Evolutionary conservation across 2,329 filamentous ascomycete genomes (phyloP).

Genomic region (Fulvia fulva): DNA sequence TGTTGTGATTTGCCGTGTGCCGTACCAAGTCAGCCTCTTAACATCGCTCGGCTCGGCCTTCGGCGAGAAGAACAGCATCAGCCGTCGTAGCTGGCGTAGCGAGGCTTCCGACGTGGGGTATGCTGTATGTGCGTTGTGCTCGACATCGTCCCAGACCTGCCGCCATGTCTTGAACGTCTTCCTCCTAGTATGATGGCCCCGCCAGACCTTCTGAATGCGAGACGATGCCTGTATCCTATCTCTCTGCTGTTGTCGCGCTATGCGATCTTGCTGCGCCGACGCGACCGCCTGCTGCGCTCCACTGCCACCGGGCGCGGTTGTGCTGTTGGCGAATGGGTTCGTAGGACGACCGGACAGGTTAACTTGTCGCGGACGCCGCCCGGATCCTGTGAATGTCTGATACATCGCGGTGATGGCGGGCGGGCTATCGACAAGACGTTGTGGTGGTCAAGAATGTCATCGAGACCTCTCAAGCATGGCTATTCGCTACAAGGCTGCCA

Average conservation of each 20-base stretch:
- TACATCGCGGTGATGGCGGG: conserved; percentile 64
- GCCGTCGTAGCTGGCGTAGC: conserved; percentile 38
- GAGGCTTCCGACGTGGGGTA: conserved; percentile 40
- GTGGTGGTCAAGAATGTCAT: background rate
- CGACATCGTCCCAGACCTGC: conserved; percentile 57
- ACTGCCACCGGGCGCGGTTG: conserved; percentile 48
- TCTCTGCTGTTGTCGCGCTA: conserved; percentile 74
- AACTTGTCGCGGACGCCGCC: conserved; percentile 81
- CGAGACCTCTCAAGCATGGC: background rate
- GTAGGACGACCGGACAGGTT: conserved; percentile 78
- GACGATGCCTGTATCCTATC: conserved; percentile 70
- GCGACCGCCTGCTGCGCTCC: conserved; percentile 70
- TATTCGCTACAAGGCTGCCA: too few species aligned
- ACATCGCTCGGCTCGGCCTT: conserved; percentile 37
- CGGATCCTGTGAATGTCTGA: conserved; percentile 83
- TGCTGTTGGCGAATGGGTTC: conserved; percentile 68
- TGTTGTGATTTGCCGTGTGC: conserved; percentile 36
- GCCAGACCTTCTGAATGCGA: conserved; percentile 75
- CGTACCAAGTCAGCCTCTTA: conserved; percentile 39
- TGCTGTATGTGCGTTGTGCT: conserved; percentile 32
- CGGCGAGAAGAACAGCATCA: conserved; percentile 43
- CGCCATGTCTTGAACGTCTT: conserved; percentile 56
- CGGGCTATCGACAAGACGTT: background rate
- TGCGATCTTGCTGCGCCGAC: conserved; percentile 80
- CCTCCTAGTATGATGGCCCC: conserved; percentile 65